phyloP scores from a whole-genome alignment of 2,329 filamentous ascomycete species.

The Lecanicillium sp. region DNA sequence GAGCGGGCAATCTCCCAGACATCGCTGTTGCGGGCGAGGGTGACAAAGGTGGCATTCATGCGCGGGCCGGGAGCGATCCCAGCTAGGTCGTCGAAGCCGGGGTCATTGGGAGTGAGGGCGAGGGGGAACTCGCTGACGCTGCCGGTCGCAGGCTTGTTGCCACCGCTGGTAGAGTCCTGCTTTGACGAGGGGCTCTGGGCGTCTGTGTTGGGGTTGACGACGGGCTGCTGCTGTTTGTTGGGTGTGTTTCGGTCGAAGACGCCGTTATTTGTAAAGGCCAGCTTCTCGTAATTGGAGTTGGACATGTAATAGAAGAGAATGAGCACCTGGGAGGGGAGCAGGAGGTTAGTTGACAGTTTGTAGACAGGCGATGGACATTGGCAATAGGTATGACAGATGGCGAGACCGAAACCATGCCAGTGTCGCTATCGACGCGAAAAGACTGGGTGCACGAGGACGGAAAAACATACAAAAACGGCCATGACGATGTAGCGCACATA shows the following conservation, averaged over 20 bases:
- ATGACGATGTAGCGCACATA: conserved; percentile 73
- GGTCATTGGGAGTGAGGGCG: conserved; percentile 41
- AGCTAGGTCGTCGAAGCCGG: conserved; percentile 43
- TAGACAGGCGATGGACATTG: too few relatives aligned
- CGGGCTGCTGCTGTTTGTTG: conserved; percentile 10
- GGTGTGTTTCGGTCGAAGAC: conserved; percentile 13
- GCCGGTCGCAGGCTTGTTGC: conserved; percentile 16
- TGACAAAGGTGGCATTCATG: conserved; percentile 97
- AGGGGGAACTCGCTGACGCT: conserved; percentile 35
- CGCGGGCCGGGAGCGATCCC: conserved; percentile 56
- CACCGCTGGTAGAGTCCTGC: conserved; percentile 16
- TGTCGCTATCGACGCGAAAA: too few relatives aligned
- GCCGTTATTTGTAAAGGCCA: conserved; percentile 16
- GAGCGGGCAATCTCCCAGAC: conserved; percentile 95
- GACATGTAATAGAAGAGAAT: conserved; percentile 78
- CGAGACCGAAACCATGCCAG: conserved; percentile 6
- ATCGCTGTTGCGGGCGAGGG: conserved; percentile 84
- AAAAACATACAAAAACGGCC: conserved; percentile 65
- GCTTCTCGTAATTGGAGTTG: conserved; percentile 39
- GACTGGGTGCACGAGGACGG: conserved; percentile 2
- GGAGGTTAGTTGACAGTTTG: conserved; percentile 15
- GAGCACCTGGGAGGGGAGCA: conserved; percentile 38
- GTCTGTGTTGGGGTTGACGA: conserved; percentile 9
- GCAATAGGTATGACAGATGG: conserved; percentile 9
- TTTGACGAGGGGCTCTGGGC: conserved; percentile 7